Base-by-base conservation (phyloP, 768 basidiomycete genomes). In the Leucocoprinus sp. region DNA sequence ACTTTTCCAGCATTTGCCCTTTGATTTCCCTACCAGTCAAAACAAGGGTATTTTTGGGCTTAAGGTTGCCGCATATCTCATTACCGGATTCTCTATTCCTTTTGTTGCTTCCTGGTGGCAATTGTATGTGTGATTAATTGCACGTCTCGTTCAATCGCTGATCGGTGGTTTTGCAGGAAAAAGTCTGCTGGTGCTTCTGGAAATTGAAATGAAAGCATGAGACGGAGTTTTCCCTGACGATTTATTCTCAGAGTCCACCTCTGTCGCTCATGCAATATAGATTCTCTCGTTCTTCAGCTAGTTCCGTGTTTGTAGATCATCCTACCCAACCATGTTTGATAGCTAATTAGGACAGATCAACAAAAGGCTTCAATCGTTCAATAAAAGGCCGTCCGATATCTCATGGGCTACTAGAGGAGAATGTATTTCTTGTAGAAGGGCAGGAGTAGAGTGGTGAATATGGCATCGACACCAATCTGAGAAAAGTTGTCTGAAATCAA, bases 371-470 rank as follows among this genome's bases (percentile, higher is more conserved):
- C n/a, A n/a, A n/a, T n/a, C n/a, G n/a, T n/a, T n/a, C n/a, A n/a
- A n/a, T n/a, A n/a, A n/a, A n/a, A n/a, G n/a, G n/a, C n/a, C n/a
- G n/a, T 27, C 26, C 5, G 26, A 27, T 5, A 11, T 11, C 5
- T 11, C 26, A 8, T 42, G 29, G 5, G 27, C 18, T 21, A 19
- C 28, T 24, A 7, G 8, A 28, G 12, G 21, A 28, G 8, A 22
- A 91, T 75, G 52, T 89, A 78, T 52, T 72, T 71, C 60, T 89
- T 80, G 55, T 81, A 87, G 60, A 92, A 93, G 4, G 88, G 88
- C 60, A 77, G 71, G 44, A 90, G 65, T 37, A 83, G 64, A 42
- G 69, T 74, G 45, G 80, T 71, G 62, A 84, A 92, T 54, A 92
- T 69, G 0, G 64, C 64, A 54, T 84, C 74, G 19, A 73, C 71